These are phyloP conservation scores for Ceratobasidium sp. DNA, from an alignment of 1,284 basidiomycete genomes.

Conservation along the genomic window DNA sequence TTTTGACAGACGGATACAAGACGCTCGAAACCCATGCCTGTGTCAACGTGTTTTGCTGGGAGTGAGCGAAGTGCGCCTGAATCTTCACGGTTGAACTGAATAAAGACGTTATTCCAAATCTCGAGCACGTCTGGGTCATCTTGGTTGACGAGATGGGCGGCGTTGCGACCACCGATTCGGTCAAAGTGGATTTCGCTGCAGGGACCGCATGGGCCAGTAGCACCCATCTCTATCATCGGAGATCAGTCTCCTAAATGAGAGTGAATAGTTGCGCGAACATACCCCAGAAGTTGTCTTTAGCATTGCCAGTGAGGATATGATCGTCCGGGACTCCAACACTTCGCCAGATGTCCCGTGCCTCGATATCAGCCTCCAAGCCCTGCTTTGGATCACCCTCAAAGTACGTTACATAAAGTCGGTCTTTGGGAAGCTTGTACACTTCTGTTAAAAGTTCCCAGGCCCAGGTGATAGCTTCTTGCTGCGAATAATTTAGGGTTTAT, in stretches of 20 bases:
- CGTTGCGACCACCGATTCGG: slow-evolving; percentile 93
- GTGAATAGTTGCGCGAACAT: slow-evolving; percentile 52
- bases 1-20: slow-evolving; percentile 94
- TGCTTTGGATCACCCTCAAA: slow-evolving; percentile 93
- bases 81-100: slow-evolving; percentile 96
- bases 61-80: slow-evolving; percentile 85
- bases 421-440: slow-evolving; percentile 89
- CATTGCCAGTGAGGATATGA: slow-evolving; percentile 93
- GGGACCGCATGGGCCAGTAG: slow-evolving; percentile 96
- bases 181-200: slow-evolving; percentile 98
- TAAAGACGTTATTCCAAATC: slow-evolving; percentile 99
- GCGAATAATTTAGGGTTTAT: slow-evolving; percentile 43
- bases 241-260: slow-evolving; percentile 30
- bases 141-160: slow-evolving; percentile 90
- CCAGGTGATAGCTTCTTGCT: slow-evolving; percentile 93
- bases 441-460: slow-evolving; percentile 95
- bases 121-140: slow-evolving; percentile 97
- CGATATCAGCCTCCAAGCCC: slow-evolving; percentile 89
- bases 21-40: slow-evolving; percentile 99
- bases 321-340: slow-evolving; percentile 88
- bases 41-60: slow-evolving; percentile 96
- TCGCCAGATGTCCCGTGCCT: slow-evolving; percentile 89
- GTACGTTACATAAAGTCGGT: slow-evolving; percentile 96
- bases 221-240: slow-evolving; percentile 87
- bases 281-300: slow-evolving; percentile 99